Evolutionary conservation across 768 basidiomycete species (phyloP), one percentile per base, ranked within the genome.

Genomic region (Lepiota brunneoincarnata): DNA sequence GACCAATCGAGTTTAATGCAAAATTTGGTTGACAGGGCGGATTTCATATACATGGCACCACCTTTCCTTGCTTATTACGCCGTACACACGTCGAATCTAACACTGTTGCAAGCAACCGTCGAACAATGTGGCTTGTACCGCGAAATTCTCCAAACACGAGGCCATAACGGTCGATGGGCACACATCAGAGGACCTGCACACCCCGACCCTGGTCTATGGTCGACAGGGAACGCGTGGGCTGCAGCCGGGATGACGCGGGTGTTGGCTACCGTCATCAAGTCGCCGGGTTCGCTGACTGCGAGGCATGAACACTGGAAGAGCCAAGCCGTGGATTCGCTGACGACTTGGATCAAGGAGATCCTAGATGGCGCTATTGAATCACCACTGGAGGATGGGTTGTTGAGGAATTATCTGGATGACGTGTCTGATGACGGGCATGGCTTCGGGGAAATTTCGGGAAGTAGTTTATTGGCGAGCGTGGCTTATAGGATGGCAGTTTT

Each of bases 221-320:
- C 74, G 0, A 78, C 77, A 39, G 82, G 83, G 2, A 90, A 89
- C 58, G 86, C 72, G 0, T 89, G 89, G 89, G 87, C 86, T 0
- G 84, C 84, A 1, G 80, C 79, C 1, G 53, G 53, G 36, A 84
- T 85, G 75, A 66, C 82, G 23, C 76, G 87, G 5, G 83, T 89
- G 4, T 67, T 80, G 26, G 77, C 77, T 20, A 75, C 76, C 0
- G 61, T 78, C 7, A 59, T 74, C 37, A 75, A 75, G 53, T 71
- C 76, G 0, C 73, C 75, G 9, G 12, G 21, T 14, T 35, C 46
- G 6, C 10, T 48, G 21, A 49, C 67, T n/a, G 65, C 68, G 0
- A 39, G 59, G 6, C 49, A 61, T 42, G 43, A 49, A 1, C 6
- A 58, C 6, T 69, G 69, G 61, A 60, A 55, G 40, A 5, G 39